Conservation (phyloP, 495 filamentous ascomycete genomes). For the Sphaerosporella brunnea region DNA sequence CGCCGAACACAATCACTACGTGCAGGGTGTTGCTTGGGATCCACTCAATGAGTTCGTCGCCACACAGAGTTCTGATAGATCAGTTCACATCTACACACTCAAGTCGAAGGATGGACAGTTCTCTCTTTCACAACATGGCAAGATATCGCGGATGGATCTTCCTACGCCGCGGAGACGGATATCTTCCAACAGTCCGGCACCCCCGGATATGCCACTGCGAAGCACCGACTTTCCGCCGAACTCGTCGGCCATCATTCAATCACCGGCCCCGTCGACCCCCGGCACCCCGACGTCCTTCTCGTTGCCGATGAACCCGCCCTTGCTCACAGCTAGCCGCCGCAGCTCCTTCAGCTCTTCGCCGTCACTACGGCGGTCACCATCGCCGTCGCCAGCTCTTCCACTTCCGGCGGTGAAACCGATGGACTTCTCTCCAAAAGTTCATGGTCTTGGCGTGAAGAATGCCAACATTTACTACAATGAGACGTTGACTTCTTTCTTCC, state of each 20-base stretch:
- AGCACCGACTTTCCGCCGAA: constrained; percentile 28
- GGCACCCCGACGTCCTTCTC: constrained; percentile 84
- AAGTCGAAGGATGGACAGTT: constrained; percentile 95
- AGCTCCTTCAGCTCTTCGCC: constrained; percentile 89
- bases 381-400: constrained; percentile 78
- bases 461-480: constrained; percentile 92
- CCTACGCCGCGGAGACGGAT: constrained; percentile 56
- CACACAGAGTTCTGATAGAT: constrained; percentile 93
- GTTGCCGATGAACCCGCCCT: constrained; percentile 92
- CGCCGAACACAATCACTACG: constrained; percentile 96
- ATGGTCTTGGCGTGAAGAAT: constrained; percentile 54
- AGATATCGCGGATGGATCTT: constrained; percentile 70
- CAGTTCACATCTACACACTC: constrained; percentile 89
- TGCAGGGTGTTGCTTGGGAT: constrained; percentile 97
- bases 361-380: constrained; percentile 69
- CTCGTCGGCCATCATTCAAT: constrained; percentile 33
- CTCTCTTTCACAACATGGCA: constrained; percentile 59
- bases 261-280: constrained; percentile 76
- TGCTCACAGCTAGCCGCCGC: constrained; percentile 72
- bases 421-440: constrained; percentile 66
- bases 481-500: constrained; percentile 92
- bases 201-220: constrained; percentile 45
- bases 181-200: constrained; percentile 82
- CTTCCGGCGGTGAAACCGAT: constrained; percentile 93
- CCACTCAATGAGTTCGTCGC: constrained; percentile 95